Evolutionary conservation across 352 stramenopile species (phyloP).

Genomic region (Globisporangium acanthophoron): DNA sequence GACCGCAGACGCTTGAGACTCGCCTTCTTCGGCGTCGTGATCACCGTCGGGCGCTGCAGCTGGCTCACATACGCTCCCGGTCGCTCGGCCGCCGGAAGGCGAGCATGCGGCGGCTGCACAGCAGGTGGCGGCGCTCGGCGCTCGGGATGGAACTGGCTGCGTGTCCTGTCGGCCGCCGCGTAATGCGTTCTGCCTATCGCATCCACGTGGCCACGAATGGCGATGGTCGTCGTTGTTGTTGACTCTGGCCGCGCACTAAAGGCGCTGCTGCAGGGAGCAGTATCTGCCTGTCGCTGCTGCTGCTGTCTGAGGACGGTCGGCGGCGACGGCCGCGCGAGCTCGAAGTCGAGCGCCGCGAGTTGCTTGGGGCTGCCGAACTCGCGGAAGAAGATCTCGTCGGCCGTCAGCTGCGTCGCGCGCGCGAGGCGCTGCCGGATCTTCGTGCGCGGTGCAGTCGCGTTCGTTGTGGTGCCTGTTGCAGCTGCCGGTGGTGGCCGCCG

Average conservation of each 20-base stretch:
- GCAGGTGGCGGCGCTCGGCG: constrained; percentile 15
- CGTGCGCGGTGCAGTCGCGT: constrained; percentile 9
- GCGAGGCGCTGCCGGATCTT: constrained; percentile 49
- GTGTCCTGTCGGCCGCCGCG: constrained; percentile 27
- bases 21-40: constrained; percentile 53
- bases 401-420: constrained; percentile 30
- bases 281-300: not conserved
- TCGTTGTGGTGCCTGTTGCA: not conserved
- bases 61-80: constrained; percentile 24
- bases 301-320: constrained; percentile 5
- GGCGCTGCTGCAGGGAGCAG: not conserved
- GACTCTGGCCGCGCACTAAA: not conserved
- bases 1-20: constrained; percentile 46
- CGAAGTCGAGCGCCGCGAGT: constrained; percentile 33
- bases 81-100: not conserved
- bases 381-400: constrained; percentile 63
- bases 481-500: not conserved
- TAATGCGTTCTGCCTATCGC: constrained; percentile 15
- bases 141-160: not conserved
- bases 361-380: constrained; percentile 52
- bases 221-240: not conserved
- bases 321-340: constrained; percentile 23
- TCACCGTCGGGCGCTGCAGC: constrained; percentile 30
- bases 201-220: not conserved
- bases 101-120: no score